Evolutionary conservation across 495 filamentous ascomycete genomes (phyloP).

Genomic region (Penicillium taxi): DNA sequence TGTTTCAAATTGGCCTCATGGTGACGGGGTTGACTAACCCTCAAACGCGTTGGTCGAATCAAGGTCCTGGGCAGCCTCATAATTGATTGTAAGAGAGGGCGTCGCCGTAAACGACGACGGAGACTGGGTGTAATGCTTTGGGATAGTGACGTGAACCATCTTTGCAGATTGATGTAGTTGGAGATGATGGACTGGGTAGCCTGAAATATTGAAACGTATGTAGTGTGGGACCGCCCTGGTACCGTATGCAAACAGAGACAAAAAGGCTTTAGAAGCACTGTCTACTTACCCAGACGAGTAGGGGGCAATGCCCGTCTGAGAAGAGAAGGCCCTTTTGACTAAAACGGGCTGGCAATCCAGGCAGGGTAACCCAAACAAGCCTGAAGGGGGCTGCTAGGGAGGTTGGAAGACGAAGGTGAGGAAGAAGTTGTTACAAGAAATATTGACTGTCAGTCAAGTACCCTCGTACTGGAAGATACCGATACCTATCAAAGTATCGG

Average conservation of each 20-base stretch:
- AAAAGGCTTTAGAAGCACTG: conserved; percentile 50
- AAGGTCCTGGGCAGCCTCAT: conserved; percentile 85
- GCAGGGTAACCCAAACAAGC: conserved; percentile 36
- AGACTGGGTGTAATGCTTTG: conserved; percentile 69
- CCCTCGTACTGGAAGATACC: conserved; percentile 70
- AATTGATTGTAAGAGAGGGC: conserved; percentile 90
- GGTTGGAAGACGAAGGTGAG: conserved; percentile 69
- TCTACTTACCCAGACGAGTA: conserved; percentile 81
- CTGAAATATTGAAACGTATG: conserved; percentile 10
- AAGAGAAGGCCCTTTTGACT: conserved; percentile 82
- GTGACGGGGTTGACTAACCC: conserved; percentile 59
- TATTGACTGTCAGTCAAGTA: conserved; percentile 59
- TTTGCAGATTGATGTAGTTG: conserved; percentile 37
- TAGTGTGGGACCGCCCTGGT: conserved; percentile 24
- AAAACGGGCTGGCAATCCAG: conserved; percentile 53
- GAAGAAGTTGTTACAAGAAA: conserved; percentile 78
- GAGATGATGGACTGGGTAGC: conserved; percentile 12
- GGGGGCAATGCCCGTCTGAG: conserved; percentile 73
- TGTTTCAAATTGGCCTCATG: not conserved
- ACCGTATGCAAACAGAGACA: conserved; percentile 19
- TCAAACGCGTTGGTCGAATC: conserved; percentile 97
- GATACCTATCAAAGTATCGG: conserved; percentile 87
- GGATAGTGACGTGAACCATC: conserved; percentile 79
- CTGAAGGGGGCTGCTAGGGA: conserved; percentile 67
- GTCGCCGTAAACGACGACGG: conserved; percentile 69